Percentiles rank a stretch among this genome's conserved stretches.
Evolutionary conservation across 164 flowering plant species (phyloP).

Genomic region (Berberis vulgaris): DNA sequence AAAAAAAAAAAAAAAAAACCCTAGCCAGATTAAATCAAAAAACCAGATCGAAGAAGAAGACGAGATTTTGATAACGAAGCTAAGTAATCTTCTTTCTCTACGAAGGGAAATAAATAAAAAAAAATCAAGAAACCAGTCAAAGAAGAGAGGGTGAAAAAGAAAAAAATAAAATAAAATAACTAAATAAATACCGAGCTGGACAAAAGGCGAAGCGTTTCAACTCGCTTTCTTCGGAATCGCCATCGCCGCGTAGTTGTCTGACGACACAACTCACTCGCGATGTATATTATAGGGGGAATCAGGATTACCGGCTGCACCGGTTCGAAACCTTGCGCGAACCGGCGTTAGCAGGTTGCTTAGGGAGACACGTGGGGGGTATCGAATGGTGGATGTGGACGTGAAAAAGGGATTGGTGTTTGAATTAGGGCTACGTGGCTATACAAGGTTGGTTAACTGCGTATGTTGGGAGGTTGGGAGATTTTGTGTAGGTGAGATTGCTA

Average conservation of each 20-base stretch:
- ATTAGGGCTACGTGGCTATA: too few species aligned
- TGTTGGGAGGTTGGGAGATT: background rate
- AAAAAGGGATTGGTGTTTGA: too few species aligned
- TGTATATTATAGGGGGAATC: slow-evolving; percentile 18
- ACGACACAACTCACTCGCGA: slow-evolving; percentile 15
- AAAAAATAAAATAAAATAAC: background rate
- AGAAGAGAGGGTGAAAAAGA: background rate
- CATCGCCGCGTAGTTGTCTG: slow-evolving; percentile 4
- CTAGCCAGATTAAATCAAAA: too few species aligned
- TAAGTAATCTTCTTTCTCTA: background rate
- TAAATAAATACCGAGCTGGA: slow-evolving; percentile 2
- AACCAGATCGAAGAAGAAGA: too few species aligned
- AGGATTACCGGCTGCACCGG: slow-evolving; percentile 24
- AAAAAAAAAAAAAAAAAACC: too few species aligned
- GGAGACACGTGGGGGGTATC: background rate
- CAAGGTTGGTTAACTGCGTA: background rate
- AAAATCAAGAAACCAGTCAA: background rate
- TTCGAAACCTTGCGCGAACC: slow-evolving; percentile 3
- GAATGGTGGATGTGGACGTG: background rate
- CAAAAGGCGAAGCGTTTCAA: slow-evolving; percentile 2
- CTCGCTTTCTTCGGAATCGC: slow-evolving; percentile 13
- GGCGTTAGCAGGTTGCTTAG: background rate
- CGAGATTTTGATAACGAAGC: too few species aligned
- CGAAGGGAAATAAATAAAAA: too few species aligned
- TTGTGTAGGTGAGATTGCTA: background rate